A percentile compares a stretch with the other conserved stretches of the same genome.
Evolutionary conservation across 257 asterid genomes (phyloP).

Genomic region (Plantago ovata): DNA sequence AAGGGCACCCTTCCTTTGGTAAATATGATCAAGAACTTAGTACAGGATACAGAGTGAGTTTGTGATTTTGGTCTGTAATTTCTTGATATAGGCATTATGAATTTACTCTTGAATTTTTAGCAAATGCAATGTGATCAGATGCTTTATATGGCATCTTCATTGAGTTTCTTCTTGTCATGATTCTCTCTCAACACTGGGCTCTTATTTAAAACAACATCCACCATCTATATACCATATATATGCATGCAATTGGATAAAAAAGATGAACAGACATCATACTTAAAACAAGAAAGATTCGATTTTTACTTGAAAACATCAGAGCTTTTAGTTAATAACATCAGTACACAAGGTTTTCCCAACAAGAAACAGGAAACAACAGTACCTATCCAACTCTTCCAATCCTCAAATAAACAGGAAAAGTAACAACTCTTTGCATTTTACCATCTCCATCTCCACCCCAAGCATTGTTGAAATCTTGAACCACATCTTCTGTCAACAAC

Average conservation of each 20-base stretch:
- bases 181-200: no score
- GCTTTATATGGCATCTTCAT: no score
- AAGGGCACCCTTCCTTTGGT: slow-evolving; percentile 86
- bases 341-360: no score
- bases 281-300: no score
- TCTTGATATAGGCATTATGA: slow-evolving; percentile 7
- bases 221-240: no score
- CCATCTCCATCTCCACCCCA: slow-evolving; percentile 32
- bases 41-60: slow-evolving; percentile 54
- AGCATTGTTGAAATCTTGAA: slow-evolving; percentile 28
- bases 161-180: no score
- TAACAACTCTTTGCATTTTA: slow-evolving; percentile 14
- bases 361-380: no score
- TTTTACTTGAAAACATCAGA: no score
- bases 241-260: no score
- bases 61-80: slow-evolving; percentile 7
- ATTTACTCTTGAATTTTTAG: slow-evolving; percentile 1
- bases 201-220: no score
- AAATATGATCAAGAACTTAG: slow-evolving; percentile 68
- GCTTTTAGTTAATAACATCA: no score
- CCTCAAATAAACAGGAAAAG: slow-evolving; percentile 8
- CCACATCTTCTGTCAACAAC: slow-evolving; percentile 17
- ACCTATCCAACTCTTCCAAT: slow-evolving; percentile 10
- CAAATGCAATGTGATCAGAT: neutral
- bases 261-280: no score